Conservation (phyloP, 495 filamentous ascomycete species). For the Collariella sp. region DNA sequence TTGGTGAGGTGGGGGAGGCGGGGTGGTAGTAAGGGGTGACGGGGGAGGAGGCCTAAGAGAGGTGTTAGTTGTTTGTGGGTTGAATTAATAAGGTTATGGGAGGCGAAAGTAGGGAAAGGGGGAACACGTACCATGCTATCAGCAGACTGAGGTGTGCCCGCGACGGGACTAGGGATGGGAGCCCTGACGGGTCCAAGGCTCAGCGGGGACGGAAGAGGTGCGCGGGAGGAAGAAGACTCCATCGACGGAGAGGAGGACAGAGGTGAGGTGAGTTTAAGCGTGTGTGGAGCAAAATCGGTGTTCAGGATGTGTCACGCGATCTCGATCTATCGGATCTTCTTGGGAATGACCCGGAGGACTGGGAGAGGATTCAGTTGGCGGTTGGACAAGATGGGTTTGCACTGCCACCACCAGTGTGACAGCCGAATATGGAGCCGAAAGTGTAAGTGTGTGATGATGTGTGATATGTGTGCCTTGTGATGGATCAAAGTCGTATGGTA, state of each 20-base stretch:
- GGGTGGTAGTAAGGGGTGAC: background rate
- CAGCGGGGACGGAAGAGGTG: slow-evolving; percentile 9
- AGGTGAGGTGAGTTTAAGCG: background rate
- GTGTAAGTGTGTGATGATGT: slow-evolving; percentile 4
- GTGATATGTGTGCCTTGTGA: background rate
- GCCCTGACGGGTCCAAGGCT: slow-evolving; percentile 8
- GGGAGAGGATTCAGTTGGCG: background rate
- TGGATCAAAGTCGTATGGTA: background rate
- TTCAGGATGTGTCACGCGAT: background rate
- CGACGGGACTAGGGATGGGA: background rate
- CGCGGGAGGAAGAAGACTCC: slow-evolving; percentile 8
- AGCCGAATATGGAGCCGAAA: background rate
- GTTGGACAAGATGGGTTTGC: slow-evolving; percentile 11
- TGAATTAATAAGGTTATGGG: too few relatives aligned
- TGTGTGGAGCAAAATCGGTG: too few relatives aligned
- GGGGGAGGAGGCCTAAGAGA: background rate
- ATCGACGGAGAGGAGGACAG: background rate
- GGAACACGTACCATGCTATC: slow-evolving; percentile 8
- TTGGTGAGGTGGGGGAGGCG: background rate
- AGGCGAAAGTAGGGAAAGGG: too few relatives aligned
- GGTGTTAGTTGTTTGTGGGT: too few relatives aligned
- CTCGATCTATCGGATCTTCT: background rate
- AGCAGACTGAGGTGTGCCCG: background rate
- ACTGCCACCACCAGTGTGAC: slow-evolving; percentile 14
- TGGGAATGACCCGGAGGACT: background rate